Evolutionary conservation across 768 basidiomycete genomes (phyloP), one percentile per base, ranked within the genome.

Genomic region (Tylopilus balloui): DNA sequence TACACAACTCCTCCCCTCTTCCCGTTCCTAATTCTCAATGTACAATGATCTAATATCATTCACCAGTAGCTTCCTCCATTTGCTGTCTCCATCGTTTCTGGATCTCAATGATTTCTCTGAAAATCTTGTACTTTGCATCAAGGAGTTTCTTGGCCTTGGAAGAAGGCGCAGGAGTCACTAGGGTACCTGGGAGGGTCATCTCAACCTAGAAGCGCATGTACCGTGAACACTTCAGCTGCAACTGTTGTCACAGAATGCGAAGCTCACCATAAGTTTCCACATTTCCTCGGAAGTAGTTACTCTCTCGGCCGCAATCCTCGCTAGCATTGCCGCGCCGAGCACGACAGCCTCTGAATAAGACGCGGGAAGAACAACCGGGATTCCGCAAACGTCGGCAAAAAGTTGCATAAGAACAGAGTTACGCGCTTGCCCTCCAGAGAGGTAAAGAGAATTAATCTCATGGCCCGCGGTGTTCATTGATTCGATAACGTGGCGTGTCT

Each of bases 401-500:
- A 96, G 81, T 60, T 84, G 79, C 92, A 98, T 94, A 52, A 98
- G 76, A 21, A 78, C 71, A n/a, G 62, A 62, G 69, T 98, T 99
- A 73, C 87, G 90, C 31, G 90, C 92, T 72, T 98, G 92, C 6
- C 91, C 88, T 29, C 94, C 93, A 44, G 84, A 88, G 80, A 98
- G 87, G 73, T 91, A 96, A 61, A 99, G 84, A 25, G 82, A 79
- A 42, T 78, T 77, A 59, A 99, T 84, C 17, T 73, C 62, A 68
- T 98, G 95, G 0, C 94, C 95, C 21, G 83, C 78, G n/a, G 63
- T 65, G 69, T 97, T 95, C 76, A 98, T 86, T 52, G 81, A 79
- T 60, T 93, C 89, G 51, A 98, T 74, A 67, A 99, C 98, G 68
- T 96, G 93, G 11, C 89, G 78, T 25, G 92, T 96, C 68, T 97